Evolutionary conservation across 306 rosid genomes (phyloP).

Genomic region (Sicyos baderoa): DNA sequence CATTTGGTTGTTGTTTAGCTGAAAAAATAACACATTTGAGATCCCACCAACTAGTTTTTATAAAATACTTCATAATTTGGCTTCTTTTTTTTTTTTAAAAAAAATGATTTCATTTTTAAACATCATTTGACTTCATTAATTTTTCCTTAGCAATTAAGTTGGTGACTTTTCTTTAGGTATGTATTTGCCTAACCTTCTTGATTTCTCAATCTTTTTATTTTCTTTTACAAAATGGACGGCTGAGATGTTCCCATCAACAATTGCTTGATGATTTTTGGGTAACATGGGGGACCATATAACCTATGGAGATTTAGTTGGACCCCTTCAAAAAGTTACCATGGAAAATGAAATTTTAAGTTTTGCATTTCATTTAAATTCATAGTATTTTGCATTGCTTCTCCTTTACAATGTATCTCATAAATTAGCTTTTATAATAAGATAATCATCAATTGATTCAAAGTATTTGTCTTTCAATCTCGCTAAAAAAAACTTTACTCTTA

Average conservation of each 20-base stretch:
- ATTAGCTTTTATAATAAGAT: not conserved
- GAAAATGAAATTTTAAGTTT: not conserved
- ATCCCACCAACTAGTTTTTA: conserved; percentile 30
- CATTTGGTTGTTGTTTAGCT: conserved; percentile 17
- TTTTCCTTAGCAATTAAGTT: conserved; percentile 16
- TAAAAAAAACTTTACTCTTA: too few species aligned
- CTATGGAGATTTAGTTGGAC: not conserved
- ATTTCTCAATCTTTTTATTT: too few species aligned
- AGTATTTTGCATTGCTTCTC: not conserved
- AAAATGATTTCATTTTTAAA: not conserved
- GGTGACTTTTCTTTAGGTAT: not conserved
- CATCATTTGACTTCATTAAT: conserved; percentile 1
- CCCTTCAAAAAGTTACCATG: not conserved
- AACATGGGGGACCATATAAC: not conserved
- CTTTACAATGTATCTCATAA: not conserved
- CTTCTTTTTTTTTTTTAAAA: not conserved
- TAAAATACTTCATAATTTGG: not conserved
- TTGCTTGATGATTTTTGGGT: not conserved
- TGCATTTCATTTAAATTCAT: not conserved
- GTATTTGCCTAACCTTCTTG: too few species aligned
- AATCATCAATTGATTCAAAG: not conserved
- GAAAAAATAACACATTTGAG: conserved; percentile 26
- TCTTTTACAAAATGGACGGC: too few species aligned
- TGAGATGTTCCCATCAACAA: too few species aligned
- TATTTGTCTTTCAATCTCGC: not conserved